These are phyloP conservation scores for Vachellia pachyceras DNA, from an alignment of 306 rosid genomes.

Conservation along the genomic window DNA sequence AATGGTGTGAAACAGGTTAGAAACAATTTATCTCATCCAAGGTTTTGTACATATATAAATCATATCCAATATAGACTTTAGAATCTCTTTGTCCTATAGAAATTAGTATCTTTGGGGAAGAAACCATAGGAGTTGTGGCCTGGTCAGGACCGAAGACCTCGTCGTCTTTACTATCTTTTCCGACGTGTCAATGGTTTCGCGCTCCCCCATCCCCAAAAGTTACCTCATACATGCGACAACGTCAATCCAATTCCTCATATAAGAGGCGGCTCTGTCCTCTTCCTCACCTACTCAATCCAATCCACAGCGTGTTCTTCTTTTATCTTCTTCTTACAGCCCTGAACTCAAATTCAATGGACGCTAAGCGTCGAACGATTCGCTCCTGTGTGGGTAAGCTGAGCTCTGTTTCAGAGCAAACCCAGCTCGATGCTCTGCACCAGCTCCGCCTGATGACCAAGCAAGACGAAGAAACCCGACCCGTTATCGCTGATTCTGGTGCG, in stretches of 20 bases:
- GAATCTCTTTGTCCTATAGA: no score
- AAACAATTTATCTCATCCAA: no score
- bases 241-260: no score
- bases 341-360: slow-evolving; percentile 54
- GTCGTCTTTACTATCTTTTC: no score
- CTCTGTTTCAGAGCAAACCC: slow-evolving; percentile 78
- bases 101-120: no score
- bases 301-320: no score
- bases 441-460: slow-evolving; percentile 71
- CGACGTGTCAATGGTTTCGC: not conserved
- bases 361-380: slow-evolving; percentile 52
- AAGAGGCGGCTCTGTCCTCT: not conserved
- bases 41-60: no score
- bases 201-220: not conserved
- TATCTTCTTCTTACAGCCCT: not conserved
- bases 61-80: no score
- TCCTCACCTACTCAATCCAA: not conserved
- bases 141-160: no score
- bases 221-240: no score
- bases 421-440: slow-evolving; percentile 66
- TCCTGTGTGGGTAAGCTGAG: slow-evolving; percentile 66
- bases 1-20: no score
- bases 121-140: no score
- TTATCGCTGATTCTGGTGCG: slow-evolving; percentile 76
- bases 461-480: slow-evolving; percentile 70